A percentile compares a stretch with the other conserved stretches of the same genome.
phyloP scores from a whole-genome alignment of 805 yeast species.

The Candida gorgasii region DNA sequence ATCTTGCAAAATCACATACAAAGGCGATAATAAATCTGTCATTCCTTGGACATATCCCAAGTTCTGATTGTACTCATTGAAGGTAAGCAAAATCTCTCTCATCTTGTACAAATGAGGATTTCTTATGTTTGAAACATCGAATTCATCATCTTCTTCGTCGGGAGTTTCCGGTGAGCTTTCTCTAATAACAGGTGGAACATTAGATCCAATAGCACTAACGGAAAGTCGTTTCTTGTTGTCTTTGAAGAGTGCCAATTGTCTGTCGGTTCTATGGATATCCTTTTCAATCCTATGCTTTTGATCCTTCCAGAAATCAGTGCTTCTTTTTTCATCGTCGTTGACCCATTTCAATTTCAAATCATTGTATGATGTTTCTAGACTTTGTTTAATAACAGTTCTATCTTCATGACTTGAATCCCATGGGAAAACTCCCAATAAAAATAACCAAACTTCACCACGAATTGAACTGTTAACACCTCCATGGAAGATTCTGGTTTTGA shows the following conservation, averaged over 20 bases:
- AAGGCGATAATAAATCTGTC: slow-evolving; percentile 89
- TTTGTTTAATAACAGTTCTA: slow-evolving; percentile 56
- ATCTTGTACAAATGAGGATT: slow-evolving; percentile 75
- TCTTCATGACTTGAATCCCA: slow-evolving; percentile 83
- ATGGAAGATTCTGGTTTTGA: slow-evolving; percentile 82
- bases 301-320: slow-evolving; percentile 76
- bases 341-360: slow-evolving; percentile 74
- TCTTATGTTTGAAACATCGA: slow-evolving; percentile 61
- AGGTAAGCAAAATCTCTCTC: slow-evolving; percentile 80
- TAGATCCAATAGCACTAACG: slow-evolving; percentile 13
- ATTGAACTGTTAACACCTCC: slow-evolving; percentile 70
- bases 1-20: slow-evolving; percentile 66
- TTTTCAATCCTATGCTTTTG: slow-evolving; percentile 89
- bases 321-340: slow-evolving; percentile 49
- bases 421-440: slow-evolving; percentile 77
- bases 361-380: slow-evolving; percentile 60
- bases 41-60: slow-evolving; percentile 97
- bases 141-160: slow-evolving; percentile 45
- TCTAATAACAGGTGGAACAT: slow-evolving; percentile 19
- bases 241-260: slow-evolving; percentile 66
- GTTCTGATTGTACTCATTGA: slow-evolving; percentile 78
- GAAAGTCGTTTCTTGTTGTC: slow-evolving; percentile 35
- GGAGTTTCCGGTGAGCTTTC: slow-evolving; percentile 37
- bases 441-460: slow-evolving; percentile 82
- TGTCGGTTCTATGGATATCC: slow-evolving; percentile 89